Evolutionary conservation across 2,329 filamentous ascomycete genomes (phyloP).

Genomic region (Onygenales sp.): DNA sequence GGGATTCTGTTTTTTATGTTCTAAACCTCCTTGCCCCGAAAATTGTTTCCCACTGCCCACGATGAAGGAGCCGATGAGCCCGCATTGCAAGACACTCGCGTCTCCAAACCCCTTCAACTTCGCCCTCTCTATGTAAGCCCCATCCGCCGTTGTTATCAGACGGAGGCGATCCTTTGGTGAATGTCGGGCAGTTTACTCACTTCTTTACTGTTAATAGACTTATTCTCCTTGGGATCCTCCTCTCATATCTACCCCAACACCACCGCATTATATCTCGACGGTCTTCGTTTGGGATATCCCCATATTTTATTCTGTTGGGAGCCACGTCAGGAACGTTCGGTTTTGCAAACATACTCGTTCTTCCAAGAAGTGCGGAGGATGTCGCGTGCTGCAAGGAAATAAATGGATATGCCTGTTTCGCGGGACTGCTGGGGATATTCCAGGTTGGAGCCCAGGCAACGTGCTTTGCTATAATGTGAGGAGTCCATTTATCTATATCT

Average conservation of each 20-base stretch:
- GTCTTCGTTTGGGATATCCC: slow-evolving; percentile 89
- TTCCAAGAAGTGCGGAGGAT: slow-evolving; percentile 73
- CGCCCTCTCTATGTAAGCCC: slow-evolving; percentile 42
- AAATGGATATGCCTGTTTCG: slow-evolving; percentile 70
- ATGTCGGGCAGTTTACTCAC: neutral
- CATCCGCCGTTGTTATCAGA: neutral
- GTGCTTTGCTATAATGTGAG: slow-evolving; percentile 86
- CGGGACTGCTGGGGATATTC: slow-evolving; percentile 75
- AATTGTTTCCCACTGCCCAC: neutral
- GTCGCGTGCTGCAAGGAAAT: slow-evolving; percentile 79
- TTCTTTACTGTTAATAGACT: slow-evolving; percentile 37
- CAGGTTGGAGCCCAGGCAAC: slow-evolving; percentile 89
- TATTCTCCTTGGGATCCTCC: slow-evolving; percentile 76
- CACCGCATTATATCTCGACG: slow-evolving; percentile 76
- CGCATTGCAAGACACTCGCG: slow-evolving; percentile 42
- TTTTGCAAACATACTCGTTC: slow-evolving; percentile 83
- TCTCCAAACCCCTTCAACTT: slow-evolving; percentile 45
- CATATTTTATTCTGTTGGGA: slow-evolving; percentile 90
- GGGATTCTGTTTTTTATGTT: neutral
- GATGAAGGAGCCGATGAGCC: slow-evolving; percentile 5
- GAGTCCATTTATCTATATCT: slow-evolving; percentile 9
- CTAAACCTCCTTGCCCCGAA: neutral
- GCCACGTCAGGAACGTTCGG: slow-evolving; percentile 80
- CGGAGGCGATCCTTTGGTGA: neutral
- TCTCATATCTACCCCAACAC: slow-evolving; percentile 94